Evolutionary conservation across 805 yeast species (phyloP).

Genomic region (Wickerhamomyces strasburgensis): DNA sequence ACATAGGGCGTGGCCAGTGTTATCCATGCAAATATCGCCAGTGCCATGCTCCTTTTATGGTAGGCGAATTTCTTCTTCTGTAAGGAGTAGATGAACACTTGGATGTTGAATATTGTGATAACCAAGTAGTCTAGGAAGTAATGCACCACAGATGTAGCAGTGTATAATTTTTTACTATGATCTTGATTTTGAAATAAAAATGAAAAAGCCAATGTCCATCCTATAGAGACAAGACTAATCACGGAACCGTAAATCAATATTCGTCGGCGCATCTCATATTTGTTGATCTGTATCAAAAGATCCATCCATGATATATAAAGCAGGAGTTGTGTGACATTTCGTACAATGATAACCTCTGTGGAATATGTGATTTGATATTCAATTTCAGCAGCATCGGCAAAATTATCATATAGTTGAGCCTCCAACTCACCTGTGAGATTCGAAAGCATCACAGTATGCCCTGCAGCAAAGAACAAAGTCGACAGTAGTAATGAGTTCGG

Average conservation of each 20-base stretch:
- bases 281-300: constrained; percentile 36
- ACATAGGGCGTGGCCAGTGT: constrained; percentile 34
- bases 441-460: constrained; percentile 46
- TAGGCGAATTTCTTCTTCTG: constrained; percentile 41
- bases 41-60: constrained; percentile 40
- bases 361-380: constrained; percentile 34
- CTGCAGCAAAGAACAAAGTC: constrained; percentile 50
- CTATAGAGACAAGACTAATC: constrained; percentile 28
- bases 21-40: constrained; percentile 41
- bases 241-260: constrained; percentile 30
- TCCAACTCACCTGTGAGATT: constrained; percentile 42
- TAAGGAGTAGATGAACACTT: constrained; percentile 34
- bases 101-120: constrained; percentile 27
- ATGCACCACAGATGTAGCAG: constrained; percentile 16
- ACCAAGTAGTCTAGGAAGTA: constrained; percentile 28
- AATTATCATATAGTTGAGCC: constrained; percentile 46
- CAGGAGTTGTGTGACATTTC: constrained; percentile 38
- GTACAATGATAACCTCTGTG: constrained; percentile 33
- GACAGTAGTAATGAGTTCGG: constrained; percentile 55
- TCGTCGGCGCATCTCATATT: constrained; percentile 26
- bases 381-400: constrained; percentile 46
- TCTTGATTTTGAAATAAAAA: constrained; percentile 10
- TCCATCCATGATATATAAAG: constrained; percentile 53
- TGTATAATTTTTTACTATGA: not conserved
- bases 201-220: constrained; percentile 20